Evolutionary conservation across 2,329 filamentous ascomycete genomes (phyloP), one percentile per base, ranked within the genome.

Genomic region (Diaporthe amygdali): DNA sequence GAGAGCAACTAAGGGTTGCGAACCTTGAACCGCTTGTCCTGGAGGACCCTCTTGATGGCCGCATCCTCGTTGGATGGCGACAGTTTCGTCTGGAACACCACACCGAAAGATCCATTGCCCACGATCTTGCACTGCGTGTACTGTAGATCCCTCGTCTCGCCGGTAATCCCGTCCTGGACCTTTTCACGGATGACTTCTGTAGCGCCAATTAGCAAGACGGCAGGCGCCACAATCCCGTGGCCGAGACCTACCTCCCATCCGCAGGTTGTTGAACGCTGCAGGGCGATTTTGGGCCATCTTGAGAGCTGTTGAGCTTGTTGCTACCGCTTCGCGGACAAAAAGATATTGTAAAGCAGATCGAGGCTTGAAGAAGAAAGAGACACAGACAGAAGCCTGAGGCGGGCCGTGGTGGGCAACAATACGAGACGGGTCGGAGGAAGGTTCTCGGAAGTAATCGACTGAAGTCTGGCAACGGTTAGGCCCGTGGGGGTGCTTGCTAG

Each of bases 71-170:
- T 96, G 74, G 94, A 96, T n/a, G 96, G 96, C 73, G 96, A 96
- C 78, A 99, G 90, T 87, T 98, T 98, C 71, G 96, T 99, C 86
- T 99, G 96, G 84, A 99, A 99, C 75, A 99, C 96, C 64, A 99
- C 96, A 75, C 96, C 96, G 78, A 99, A 99, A 44, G 96, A 98
- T 76, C 96, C 96, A 85, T 99, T 99, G 82, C 96, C 96, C 61
- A 99, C 96, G 79, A 99, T 98, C 87, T 99, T 99, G 88, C 96
- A 98, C 82, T 98, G 96, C 70, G 96, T 98, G 84, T 99, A 99
- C 82, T 97, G 94, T 85, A 99, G 91, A 79, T 99, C 96, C 83
- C 94, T 93, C 78, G 95, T 97, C 83, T 99, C 96, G 78, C 96
- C 96, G 17, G 96, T 99, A 76, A 97, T 87, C 81, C 96, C 96